A percentile compares a stretch with the other conserved stretches of the same genome.
phyloP scores from a whole-genome alignment of 2,329 filamentous ascomycete genomes.

The Didymella glomerata region DNA sequence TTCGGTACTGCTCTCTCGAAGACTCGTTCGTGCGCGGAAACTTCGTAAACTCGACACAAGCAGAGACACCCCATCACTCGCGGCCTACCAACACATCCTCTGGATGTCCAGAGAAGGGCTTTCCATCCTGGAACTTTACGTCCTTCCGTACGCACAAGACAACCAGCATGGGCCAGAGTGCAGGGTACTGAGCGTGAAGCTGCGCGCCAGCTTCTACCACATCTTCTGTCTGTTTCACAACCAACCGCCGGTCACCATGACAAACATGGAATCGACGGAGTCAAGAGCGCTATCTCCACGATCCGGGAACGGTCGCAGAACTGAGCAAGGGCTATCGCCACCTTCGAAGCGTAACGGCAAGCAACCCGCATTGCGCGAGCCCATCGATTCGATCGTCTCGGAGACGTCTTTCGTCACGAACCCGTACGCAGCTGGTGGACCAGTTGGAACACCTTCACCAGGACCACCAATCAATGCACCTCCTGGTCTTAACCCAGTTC shows the following conservation, averaged over 20 bases:
- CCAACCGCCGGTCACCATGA: conserved; percentile 71
- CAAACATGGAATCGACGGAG: conserved; percentile 47
- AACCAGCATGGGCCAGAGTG: conserved; percentile 76
- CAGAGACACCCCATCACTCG: conserved; percentile 79
- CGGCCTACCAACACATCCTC: conserved; percentile 89
- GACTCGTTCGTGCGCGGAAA: conserved; percentile 83
- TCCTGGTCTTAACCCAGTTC: conserved; percentile 56
- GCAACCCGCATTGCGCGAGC: conserved; percentile 56
- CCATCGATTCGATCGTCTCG: conserved; percentile 59
- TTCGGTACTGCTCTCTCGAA: conserved; percentile 84
- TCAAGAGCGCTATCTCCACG: conserved; percentile 35
- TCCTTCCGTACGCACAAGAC: conserved; percentile 78
- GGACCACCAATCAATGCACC: conserved; percentile 53
- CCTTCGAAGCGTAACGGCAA: conserved; percentile 46
- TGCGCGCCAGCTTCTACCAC: conserved; percentile 94
- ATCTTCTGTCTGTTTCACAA: conserved; percentile 98
- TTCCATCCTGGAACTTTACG: conserved; percentile 82
- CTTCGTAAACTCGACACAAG: conserved; percentile 81
- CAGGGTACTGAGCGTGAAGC: conserved; percentile 88
- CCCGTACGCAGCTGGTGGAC: conserved; percentile 54
- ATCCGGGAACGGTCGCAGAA: conserved; percentile 37
- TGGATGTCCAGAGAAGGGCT: conserved; percentile 95
- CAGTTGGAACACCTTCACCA: conserved; percentile 54
- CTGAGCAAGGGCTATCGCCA: conserved; percentile 40
- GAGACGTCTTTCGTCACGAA: conserved; percentile 62